Conservation (phyloP, 2,329 filamentous ascomycete species). For the Alternaria ventricosa region DNA sequence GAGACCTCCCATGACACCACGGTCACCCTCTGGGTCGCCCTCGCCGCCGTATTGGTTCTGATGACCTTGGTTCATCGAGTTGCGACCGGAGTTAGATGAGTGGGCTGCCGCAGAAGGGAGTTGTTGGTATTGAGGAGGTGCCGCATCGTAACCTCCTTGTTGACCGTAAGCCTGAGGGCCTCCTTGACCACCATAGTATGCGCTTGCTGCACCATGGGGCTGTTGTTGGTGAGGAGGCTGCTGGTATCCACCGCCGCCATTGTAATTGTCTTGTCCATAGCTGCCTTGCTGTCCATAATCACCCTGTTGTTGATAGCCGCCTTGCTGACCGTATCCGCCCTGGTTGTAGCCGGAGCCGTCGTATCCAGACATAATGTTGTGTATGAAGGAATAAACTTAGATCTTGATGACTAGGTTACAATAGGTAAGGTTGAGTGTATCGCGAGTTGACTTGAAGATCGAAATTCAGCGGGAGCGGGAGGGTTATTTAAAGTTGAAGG, state of each 20-base stretch:
- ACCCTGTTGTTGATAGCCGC: not conserved
- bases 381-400: not conserved
- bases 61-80: conserved; percentile 31
- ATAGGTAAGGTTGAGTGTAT: not conserved
- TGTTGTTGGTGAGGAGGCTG: conserved; percentile 9
- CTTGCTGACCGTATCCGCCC: not conserved
- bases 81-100: conserved; percentile 30
- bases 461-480: not conserved
- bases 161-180: conserved; percentile 17
- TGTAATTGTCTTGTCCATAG: conserved; percentile 10
- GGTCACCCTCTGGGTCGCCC: conserved; percentile 31
- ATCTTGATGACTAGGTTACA: not conserved
- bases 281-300: conserved; percentile 9
- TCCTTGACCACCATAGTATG: conserved; percentile 20
- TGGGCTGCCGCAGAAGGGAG: conserved; percentile 26
- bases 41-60: conserved; percentile 30
- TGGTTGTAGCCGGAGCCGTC: conserved; percentile 10
- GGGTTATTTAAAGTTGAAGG: not conserved
- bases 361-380: conserved; percentile 19
- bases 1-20: conserved; percentile 35
- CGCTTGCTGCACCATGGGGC: conserved; percentile 12
- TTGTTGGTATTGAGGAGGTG: conserved; percentile 24
- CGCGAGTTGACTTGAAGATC: not conserved
- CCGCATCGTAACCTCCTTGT: conserved; percentile 10
- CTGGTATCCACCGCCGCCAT: conserved; percentile 17